Percentiles rank a stretch among this genome's conserved stretches.
Conservation (phyloP, 371 early-diverging fungal species). For the Lichtheimia ramosa region DNA sequence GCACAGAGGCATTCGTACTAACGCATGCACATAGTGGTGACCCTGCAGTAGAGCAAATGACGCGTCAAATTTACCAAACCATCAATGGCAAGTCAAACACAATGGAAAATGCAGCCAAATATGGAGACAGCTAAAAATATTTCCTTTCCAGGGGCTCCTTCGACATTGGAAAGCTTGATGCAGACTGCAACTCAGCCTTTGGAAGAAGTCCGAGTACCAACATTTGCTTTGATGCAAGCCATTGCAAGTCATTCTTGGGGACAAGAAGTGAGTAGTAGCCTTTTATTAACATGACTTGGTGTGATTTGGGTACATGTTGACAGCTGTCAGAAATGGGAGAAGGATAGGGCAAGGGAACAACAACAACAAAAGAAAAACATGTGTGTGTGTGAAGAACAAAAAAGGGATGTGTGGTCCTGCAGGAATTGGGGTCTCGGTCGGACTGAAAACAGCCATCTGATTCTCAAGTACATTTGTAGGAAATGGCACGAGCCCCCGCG, state of each 20-base stretch:
- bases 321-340: too few relatives aligned
- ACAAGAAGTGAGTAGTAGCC: constrained; percentile 21
- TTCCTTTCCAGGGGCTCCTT: constrained; percentile 11
- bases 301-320: too few relatives aligned
- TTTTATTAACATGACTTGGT: too few relatives aligned
- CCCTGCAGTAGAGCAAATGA: constrained; percentile 29
- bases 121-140: constrained; percentile 13
- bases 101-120: neutral
- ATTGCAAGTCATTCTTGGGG: constrained; percentile 47
- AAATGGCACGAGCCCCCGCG: constrained; percentile 32
- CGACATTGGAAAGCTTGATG: constrained; percentile 23
- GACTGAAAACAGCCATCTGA: neutral
- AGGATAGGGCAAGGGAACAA: neutral
- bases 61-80: constrained; percentile 21
- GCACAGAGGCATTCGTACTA: too few relatives aligned
- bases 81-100: constrained; percentile 24
- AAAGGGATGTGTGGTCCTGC: neutral
- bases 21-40: constrained; percentile 1
- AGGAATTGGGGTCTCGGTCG: neutral
- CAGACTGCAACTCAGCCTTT: constrained; percentile 39
- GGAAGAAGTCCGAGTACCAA: constrained; percentile 35
- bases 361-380: neutral
- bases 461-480: constrained; percentile 11
- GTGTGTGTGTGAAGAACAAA: neutral
- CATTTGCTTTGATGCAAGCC: constrained; percentile 42